A percentile compares a stretch with the other conserved stretches of the same genome.
Evolutionary conservation across 2,329 filamentous ascomycete genomes (phyloP).

Genomic region (Nothophaeocryptopus gaeumannii): DNA sequence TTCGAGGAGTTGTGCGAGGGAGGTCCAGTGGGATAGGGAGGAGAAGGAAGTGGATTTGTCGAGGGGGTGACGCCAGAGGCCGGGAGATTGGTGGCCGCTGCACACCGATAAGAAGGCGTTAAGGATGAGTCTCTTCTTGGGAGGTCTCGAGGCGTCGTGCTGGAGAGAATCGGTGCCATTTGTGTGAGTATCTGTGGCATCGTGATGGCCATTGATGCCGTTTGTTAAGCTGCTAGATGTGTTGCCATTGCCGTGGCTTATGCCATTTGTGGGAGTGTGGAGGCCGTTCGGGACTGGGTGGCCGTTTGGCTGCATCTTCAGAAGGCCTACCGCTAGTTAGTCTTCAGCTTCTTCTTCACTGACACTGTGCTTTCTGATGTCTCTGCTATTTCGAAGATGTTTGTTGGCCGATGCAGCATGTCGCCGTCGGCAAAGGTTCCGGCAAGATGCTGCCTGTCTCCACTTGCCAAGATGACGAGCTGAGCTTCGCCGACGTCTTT

Average conservation of each 20-base stretch:
- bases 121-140: constrained; percentile 38
- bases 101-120: constrained; percentile 42
- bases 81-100: constrained; percentile 54
- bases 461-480: neutral
- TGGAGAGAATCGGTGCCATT: neutral
- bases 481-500: neutral
- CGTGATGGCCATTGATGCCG: neutral
- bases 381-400: neutral
- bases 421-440: neutral
- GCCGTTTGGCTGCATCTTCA: neutral
- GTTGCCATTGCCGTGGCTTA: neutral
- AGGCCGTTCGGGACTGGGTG: constrained; percentile 1
- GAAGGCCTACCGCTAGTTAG: neutral
- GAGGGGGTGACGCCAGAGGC: constrained; percentile 62
- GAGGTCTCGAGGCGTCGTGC: neutral
- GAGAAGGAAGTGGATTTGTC: constrained; percentile 63
- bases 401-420: neutral
- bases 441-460: neutral
- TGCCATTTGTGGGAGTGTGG: neutral
- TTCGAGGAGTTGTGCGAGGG: constrained; percentile 59
- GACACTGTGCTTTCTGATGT: neutral
- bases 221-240: neutral
- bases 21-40: constrained; percentile 59
- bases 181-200: neutral
- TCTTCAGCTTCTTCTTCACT: too few relatives aligned